Percentiles rank a stretch among this genome's conserved stretches.
Evolutionary conservation across 1,284 basidiomycete genomes (phyloP).

Genomic region (Sanghuangporus weigelae): DNA sequence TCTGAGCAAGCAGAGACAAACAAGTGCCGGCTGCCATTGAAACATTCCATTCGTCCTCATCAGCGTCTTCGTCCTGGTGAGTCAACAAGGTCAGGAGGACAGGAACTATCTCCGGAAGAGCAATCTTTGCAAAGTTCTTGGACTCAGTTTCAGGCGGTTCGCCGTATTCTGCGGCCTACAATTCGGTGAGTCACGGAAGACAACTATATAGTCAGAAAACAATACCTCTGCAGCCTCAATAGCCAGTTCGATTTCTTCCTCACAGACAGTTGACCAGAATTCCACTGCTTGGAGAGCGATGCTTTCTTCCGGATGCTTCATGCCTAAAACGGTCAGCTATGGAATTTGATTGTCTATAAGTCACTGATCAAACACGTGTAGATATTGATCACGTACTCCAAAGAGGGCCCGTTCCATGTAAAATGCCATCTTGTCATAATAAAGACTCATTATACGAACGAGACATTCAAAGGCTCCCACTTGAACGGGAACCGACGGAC

Average conservation of each 20-base stretch:
- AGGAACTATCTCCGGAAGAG: constrained; percentile 91
- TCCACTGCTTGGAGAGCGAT: constrained; percentile 97
- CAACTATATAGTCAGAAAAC: constrained; percentile 10
- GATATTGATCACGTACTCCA: constrained; percentile 57
- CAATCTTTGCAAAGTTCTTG: constrained; percentile 90
- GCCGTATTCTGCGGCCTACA: constrained; percentile 82
- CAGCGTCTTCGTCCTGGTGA: constrained; percentile 93
- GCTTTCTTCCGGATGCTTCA: constrained; percentile 89
- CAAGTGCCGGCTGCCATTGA: constrained; percentile 98
- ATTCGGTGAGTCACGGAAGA: constrained; percentile 12
- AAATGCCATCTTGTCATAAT: constrained; percentile 99
- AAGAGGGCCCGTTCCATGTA: constrained; percentile 99
- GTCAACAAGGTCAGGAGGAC: constrained; percentile 88
- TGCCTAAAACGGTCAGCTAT: constrained; percentile 97
- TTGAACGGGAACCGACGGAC: constrained; percentile 72
- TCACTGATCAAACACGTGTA: background rate
- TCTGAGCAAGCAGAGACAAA: constrained; percentile 82
- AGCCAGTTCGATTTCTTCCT: constrained; percentile 94
- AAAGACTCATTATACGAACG: constrained; percentile 95
- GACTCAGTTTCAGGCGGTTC: constrained; percentile 88
- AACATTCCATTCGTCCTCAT: constrained; percentile 99
- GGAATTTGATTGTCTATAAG: constrained; percentile 1
- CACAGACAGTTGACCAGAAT: constrained; percentile 99
- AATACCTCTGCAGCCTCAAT: constrained; percentile 87
- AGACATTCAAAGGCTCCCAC: constrained; percentile 93